Evolutionary conservation across 441 rosid genomes (phyloP).

Genomic region (Viola pubescens): DNA sequence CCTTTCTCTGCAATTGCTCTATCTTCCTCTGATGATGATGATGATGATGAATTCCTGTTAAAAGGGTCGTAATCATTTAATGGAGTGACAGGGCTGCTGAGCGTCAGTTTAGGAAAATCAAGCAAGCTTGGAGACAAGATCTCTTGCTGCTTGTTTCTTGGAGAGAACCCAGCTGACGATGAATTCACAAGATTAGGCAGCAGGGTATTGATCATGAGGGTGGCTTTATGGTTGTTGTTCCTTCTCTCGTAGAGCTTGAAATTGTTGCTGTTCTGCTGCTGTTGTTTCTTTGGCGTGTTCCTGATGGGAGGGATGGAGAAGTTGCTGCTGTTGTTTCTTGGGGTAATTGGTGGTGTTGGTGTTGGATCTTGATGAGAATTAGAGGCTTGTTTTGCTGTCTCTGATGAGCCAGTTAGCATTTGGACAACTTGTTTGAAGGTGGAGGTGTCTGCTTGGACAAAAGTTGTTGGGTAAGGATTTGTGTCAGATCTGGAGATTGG

Average conservation of each 20-base stretch:
- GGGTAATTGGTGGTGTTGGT: conserved; percentile 18
- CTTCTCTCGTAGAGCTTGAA: conserved; percentile 88
- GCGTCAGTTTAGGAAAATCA: conserved; percentile 75
- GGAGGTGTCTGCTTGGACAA: conserved; percentile 85
- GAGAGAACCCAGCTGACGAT: conserved; percentile 37
- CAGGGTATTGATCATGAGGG: conserved; percentile 70
- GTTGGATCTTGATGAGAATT: conserved; percentile 37
- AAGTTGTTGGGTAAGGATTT: conserved; percentile 88
- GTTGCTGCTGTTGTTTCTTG: conserved; percentile 22
- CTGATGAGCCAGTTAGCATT: conserved; percentile 82
- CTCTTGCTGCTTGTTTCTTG: conserved; percentile 45
- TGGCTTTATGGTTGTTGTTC: conserved; percentile 61
- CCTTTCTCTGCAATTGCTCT: conserved; percentile 90
- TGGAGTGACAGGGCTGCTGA: conserved; percentile 94
- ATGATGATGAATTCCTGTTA: conserved; percentile 52
- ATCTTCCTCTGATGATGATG: conserved; percentile 68
- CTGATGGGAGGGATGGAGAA: conserved; percentile 66
- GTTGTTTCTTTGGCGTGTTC: conserved; percentile 42
- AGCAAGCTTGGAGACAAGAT: conserved; percentile 83
- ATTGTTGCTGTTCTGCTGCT: conserved; percentile 8
- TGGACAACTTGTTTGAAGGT: conserved; percentile 94
- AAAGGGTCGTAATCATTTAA: conserved; percentile 55
- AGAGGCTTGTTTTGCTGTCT: conserved; percentile 50
- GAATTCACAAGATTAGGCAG: conserved; percentile 31
- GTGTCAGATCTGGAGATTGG: conserved; percentile 71